Evolutionary conservation across 2,329 filamentous ascomycete genomes (phyloP).

Genomic region (Zasmidium angulare): DNA sequence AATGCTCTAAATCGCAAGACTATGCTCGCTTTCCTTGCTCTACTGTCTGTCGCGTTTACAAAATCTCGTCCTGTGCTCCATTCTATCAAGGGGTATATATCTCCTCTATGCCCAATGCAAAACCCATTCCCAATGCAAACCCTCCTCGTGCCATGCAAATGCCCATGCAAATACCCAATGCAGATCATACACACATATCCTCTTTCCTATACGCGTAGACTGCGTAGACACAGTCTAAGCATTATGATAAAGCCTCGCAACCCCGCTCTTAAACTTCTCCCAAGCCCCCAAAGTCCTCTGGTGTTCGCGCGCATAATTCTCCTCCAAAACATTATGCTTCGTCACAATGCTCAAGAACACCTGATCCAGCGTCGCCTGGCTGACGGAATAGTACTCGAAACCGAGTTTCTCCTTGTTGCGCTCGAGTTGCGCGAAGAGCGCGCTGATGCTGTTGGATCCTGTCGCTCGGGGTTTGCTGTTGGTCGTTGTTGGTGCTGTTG

Average conservation of each 20-base stretch:
- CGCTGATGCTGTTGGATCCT: constrained; percentile 58
- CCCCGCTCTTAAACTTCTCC: constrained; percentile 14
- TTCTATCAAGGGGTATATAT: not conserved
- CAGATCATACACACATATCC: not conserved
- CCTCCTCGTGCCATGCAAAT: too few relatives aligned
- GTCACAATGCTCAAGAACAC: constrained; percentile 86
- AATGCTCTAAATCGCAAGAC: too few relatives aligned
- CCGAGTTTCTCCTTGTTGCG: constrained; percentile 66
- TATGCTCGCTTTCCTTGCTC: too few relatives aligned
- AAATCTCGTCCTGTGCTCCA: not conserved
- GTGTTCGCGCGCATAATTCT: constrained; percentile 43
- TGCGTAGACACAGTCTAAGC: too few relatives aligned
- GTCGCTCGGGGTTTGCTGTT: constrained; percentile 8
- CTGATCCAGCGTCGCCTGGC: constrained; percentile 83
- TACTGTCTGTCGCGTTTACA: too few relatives aligned
- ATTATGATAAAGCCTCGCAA: constrained; percentile 23
- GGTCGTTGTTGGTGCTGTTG: constrained; percentile 3
- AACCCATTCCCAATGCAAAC: too few relatives aligned
- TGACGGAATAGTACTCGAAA: constrained; percentile 83
- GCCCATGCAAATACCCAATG: too few relatives aligned
- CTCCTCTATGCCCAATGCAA: not conserved
- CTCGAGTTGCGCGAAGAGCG: constrained; percentile 72
- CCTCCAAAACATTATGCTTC: constrained; percentile 75
- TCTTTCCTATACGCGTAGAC: too few relatives aligned
- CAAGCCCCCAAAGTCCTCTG: constrained; percentile 14